Evolutionary conservation across 2,329 filamentous ascomycete species (phyloP), one percentile per base, ranked within the genome.

Genomic region (Microdochium paspali): DNA sequence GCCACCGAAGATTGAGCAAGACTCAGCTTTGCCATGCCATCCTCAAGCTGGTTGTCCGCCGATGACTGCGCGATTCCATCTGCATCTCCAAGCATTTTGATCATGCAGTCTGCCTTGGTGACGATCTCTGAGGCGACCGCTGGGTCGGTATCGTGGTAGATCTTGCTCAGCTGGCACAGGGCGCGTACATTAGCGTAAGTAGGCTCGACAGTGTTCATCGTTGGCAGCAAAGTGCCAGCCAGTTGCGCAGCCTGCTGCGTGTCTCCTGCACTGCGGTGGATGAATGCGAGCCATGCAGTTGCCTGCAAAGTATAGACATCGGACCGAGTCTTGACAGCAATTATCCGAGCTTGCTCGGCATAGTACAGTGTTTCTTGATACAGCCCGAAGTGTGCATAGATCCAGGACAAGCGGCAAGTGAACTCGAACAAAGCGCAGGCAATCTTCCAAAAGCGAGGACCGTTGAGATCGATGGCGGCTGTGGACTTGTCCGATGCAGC

Each of bases 331-430:
- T 77, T 79, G 49, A 76, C 74, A 21, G 87, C 87, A 50, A 95
- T 78, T 57, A 85, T 88, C 47, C 85, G 73, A 0, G 90, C 90
- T 56, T 93, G 86, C 55, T 96, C 85, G 1, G 85, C 84, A 55
- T 95, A 94, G 61, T 90, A 93, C 1, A 91, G 69, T 2, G 91
- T 91, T 62, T 97, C 91, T 50, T 88, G 83, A 53, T 90, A 88
- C 66, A 95, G 78, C 24, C 93, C 93, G 52, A 93, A 79, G 53
- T 95, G 85, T 1, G 85, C 81, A 56, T 90, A 95, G 1, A 95
- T 71, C 3, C 77, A 76, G 0, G 89, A 89, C 3, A 95, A 76
- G 49, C 90, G 83, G 50, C 83, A 66, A 13, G 95, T 70, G 48
- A 82, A 80, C 25, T 79, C 76, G 56, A 90, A 83, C 20, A 96